Percentiles rank a stretch among this genome's conserved stretches.
These are phyloP conservation scores for Oligophagozyma castellii DNA, from an alignment of 1,139 yeast genomes.

Conservation along the genomic window DNA sequence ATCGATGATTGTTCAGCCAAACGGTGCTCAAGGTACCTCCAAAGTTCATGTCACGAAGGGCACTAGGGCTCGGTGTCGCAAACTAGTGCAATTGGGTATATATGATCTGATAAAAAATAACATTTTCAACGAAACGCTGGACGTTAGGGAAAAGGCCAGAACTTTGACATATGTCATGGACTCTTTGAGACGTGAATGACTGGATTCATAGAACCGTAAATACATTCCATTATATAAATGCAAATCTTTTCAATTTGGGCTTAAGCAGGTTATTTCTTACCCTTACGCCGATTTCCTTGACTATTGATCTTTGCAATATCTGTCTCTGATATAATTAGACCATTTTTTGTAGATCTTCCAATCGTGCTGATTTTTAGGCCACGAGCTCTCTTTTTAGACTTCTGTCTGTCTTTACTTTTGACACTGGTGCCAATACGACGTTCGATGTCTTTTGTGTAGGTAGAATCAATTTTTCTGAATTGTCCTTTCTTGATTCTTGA, in stretches of 20 bases:
- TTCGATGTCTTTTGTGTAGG: constrained; percentile 30
- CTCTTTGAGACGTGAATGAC: constrained; percentile 14
- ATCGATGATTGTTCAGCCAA: constrained; percentile 12
- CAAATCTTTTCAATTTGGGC: too few species aligned
- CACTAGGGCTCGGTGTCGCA: constrained; percentile 18
- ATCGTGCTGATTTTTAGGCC: constrained; percentile 69
- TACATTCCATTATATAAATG: too few species aligned
- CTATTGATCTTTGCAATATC: constrained; percentile 47
- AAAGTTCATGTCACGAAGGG: constrained; percentile 7
- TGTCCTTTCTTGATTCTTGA: constrained; percentile 53
- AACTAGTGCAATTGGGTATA: constrained; percentile 17
- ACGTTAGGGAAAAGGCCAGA: constrained; percentile 23
- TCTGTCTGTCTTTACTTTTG: constrained; percentile 18
- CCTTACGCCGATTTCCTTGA: too few species aligned
- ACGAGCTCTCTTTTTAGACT: constrained; percentile 41
- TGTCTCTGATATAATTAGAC: constrained; percentile 54
- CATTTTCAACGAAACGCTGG: constrained; percentile 17
- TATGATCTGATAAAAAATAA: constrained; percentile 19
- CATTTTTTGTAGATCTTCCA: constrained; percentile 72
- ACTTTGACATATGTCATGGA: constrained; percentile 23
- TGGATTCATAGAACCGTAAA: too few species aligned
- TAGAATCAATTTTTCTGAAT: constrained; percentile 42
- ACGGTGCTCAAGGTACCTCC: constrained; percentile 4
- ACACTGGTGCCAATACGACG: constrained; percentile 43
- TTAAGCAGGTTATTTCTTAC: too few species aligned